Conservation (phyloP, 2,329 filamentous ascomycete genomes). For the Colletotrichum sp. region DNA sequence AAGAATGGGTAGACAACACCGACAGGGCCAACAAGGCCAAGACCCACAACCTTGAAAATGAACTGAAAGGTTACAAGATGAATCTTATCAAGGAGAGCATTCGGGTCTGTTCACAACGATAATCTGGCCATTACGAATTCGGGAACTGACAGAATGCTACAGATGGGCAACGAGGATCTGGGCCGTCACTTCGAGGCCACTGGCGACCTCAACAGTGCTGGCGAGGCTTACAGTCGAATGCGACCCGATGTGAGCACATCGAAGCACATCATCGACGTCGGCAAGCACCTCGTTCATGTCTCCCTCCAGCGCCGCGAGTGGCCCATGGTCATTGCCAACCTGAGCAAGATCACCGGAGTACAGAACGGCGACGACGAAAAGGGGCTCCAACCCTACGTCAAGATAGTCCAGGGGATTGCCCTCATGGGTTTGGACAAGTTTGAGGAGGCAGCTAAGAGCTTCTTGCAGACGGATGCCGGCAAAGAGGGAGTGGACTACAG, state of each 20-base stretch:
- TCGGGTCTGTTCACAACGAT: constrained; percentile 60
- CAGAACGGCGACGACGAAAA: constrained; percentile 51
- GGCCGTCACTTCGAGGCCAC: constrained; percentile 82
- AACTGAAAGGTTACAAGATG: constrained; percentile 93
- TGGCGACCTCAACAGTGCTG: constrained; percentile 75
- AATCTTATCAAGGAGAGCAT: constrained; percentile 98
- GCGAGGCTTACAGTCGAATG: constrained; percentile 85
- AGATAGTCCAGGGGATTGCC: constrained; percentile 56
- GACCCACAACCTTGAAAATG: constrained; percentile 77
- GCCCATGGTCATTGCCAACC: constrained; percentile 65
- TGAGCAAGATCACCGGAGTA: constrained; percentile 66
- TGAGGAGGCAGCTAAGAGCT: constrained; percentile 71
- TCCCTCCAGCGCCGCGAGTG: constrained; percentile 81
- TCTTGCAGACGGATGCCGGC: constrained; percentile 64
- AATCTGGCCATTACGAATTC: background rate
- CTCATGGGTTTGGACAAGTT: constrained; percentile 52
- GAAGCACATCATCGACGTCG: constrained; percentile 84
- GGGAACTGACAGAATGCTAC: constrained; percentile 14
- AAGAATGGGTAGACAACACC: constrained; percentile 75
- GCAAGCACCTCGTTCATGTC: constrained; percentile 78
- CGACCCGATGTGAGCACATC: constrained; percentile 85
- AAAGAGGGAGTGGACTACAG: constrained; percentile 58
- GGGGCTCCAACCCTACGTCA: constrained; percentile 55
- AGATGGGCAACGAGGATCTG: constrained; percentile 96
- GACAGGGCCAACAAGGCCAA: constrained; percentile 72